Base-by-base conservation (phyloP, 169 alveolate species). In the Cryptosporidium andersoni region DNA sequence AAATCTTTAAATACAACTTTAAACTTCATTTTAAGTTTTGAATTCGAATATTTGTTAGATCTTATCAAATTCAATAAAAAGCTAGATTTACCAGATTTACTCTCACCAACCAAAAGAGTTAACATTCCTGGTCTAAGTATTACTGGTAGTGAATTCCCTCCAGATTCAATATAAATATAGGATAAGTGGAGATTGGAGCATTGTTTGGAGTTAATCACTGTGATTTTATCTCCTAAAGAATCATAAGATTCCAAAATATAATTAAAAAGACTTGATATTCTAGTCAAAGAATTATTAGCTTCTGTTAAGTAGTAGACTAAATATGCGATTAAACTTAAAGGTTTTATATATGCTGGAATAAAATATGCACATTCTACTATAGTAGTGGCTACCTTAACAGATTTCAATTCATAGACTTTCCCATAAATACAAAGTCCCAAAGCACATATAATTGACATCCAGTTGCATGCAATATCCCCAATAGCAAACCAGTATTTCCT, bases 401-500 rank as follows among this genome's bases (percentile, higher is more conserved):
- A 52, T 3, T 66, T 36, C 37, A 43, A 58, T 3, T 74, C 16
- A 3, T 55, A 58, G 25, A 40, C 25, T 25, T 74, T 58, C 42
- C 85, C 55, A 49, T 74, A 74, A 8, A 60, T 11, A 11, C 68
- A 74, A 42, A 74, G 43, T 7, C 53, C 58, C 34, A 74, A 58
- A 43, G 67, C 43, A 42, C 85, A 74, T 3, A 62, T 39, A 5
- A 74, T 74, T 37, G 55, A 66, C 74, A 74, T 74, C 85, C 85
- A 74, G 16, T 74, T 52, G 4, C 74, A 58, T 11, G 5, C 62
- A 14, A 74, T 45, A 39, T 74, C 85, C 1, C 85, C 85, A 12
- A 74, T 16, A 49, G 74, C 55, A 60, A 58, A 74, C 85, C 85
- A 74, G 8, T 55, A 43, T 25, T 74, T 74, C 16, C 85, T 74